These are phyloP conservation scores for Apium graveolens DNA, from an alignment of 129 eudicot genomes.

Conservation along the genomic window DNA sequence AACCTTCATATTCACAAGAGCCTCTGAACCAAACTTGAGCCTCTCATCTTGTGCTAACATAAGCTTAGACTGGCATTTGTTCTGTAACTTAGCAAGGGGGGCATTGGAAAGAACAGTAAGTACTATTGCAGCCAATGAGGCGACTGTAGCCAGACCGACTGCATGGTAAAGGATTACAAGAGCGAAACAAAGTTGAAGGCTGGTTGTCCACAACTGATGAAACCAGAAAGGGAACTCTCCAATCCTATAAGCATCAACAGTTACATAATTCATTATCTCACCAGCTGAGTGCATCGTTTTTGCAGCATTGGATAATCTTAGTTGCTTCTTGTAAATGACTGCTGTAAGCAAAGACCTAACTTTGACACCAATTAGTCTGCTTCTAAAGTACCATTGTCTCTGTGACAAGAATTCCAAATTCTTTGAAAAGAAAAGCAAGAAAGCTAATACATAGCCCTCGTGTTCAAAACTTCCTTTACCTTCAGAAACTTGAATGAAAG, in stretches of 20 bases:
- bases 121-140: slow-evolving; percentile 60
- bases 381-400: slow-evolving; percentile 85
- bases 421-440: slow-evolving; percentile 55
- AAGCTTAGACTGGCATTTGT: slow-evolving; percentile 65
- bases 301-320: slow-evolving; percentile 68
- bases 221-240: slow-evolving; percentile 92
- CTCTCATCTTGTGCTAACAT: slow-evolving; percentile 84
- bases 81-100: slow-evolving; percentile 87
- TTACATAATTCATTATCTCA: slow-evolving; percentile 78
- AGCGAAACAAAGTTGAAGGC: slow-evolving; percentile 70
- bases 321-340: slow-evolving; percentile 75
- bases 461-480: slow-evolving; percentile 53
- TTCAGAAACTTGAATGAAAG: slow-evolving; percentile 85
- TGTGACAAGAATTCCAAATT: slow-evolving; percentile 67
- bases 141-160: slow-evolving; percentile 79
- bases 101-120: slow-evolving; percentile 73
- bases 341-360: slow-evolving; percentile 71
- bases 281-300: slow-evolving; percentile 71
- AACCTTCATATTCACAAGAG: slow-evolving; percentile 93
- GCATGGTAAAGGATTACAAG: slow-evolving; percentile 57
- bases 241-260: slow-evolving; percentile 79
- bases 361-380: slow-evolving; percentile 65
- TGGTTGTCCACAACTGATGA: slow-evolving; percentile 90
- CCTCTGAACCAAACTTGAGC: slow-evolving; percentile 68
- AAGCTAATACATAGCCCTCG: slow-evolving; percentile 68